A percentile compares a stretch with the other conserved stretches of the same genome.
Evolutionary conservation across 768 basidiomycete species (phyloP).

Genomic region (Gautieria morchelliformis): DNA sequence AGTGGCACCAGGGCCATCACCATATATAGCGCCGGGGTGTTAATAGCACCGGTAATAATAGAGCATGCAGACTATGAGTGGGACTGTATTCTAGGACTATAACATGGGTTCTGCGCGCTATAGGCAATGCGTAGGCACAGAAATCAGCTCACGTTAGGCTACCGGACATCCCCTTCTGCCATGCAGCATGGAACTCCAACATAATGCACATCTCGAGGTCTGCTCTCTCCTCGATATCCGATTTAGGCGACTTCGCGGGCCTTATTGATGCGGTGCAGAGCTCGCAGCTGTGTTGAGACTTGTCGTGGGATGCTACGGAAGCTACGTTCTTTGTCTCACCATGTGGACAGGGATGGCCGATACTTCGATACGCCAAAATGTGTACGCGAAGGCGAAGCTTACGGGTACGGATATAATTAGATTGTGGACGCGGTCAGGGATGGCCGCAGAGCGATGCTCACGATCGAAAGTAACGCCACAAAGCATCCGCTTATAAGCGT

Average conservation of each 20-base stretch:
- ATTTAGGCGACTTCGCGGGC: constrained; percentile 75
- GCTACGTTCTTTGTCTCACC: too few relatives aligned
- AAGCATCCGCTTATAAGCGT: too few relatives aligned
- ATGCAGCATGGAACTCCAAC: constrained; percentile 77
- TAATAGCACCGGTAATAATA: constrained; percentile 80
- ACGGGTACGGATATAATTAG: too few relatives aligned
- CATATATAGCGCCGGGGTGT: too few relatives aligned
- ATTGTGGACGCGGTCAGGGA: too few relatives aligned
- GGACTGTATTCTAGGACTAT: constrained; percentile 78
- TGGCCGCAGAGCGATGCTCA: too few relatives aligned
- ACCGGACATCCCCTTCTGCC: constrained; percentile 78
- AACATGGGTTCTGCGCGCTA: constrained; percentile 86
- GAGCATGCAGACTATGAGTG: constrained; percentile 82
- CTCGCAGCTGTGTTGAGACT: constrained; percentile 64
- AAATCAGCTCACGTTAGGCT: constrained; percentile 57
- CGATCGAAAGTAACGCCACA: too few relatives aligned
- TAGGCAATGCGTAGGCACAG: background rate
- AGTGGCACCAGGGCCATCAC: too few relatives aligned
- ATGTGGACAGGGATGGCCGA: too few relatives aligned
- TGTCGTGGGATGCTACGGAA: constrained; percentile 66
- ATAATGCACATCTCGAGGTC: constrained; percentile 76
- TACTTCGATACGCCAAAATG: too few relatives aligned
- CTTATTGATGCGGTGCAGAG: constrained; percentile 72
- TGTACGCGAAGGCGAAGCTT: too few relatives aligned
- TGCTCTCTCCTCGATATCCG: constrained; percentile 79